Evolutionary conservation across 2,329 filamentous ascomycete genomes (phyloP), one percentile per base, ranked within the genome.

Genomic region (Cyphellophora europaea): DNA sequence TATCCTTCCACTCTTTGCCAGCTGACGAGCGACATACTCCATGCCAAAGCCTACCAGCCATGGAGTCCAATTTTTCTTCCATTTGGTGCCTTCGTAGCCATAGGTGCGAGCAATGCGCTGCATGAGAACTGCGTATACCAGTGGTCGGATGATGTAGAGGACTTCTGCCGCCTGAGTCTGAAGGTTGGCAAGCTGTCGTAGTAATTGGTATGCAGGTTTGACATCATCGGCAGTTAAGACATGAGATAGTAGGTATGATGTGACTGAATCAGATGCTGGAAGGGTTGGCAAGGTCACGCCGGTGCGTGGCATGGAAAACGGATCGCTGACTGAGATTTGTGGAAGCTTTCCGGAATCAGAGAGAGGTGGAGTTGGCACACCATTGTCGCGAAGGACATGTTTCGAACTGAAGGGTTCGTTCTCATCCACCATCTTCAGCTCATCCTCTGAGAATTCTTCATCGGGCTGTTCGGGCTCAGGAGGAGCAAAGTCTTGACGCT

Each of bases 141-240:
- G 73, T 0, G 91, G 91, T 12, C 89, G 77, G 2, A 96, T 61
- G 45, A 96, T 94, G 56, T 94, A 89, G 30, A 98, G 66, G n/a
- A 88, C 65, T 63, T 98, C 91, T 4, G 89, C 88, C 1, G 85
- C 64, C 48, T 88, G 85, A 1, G 87, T 87, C 42, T 82, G 79
- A 1, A 91, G 70, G 3, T 56, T 61, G 18, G 68, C 68, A 3
- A 71, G 72, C 21, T 77, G 77, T 54, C 93, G 88, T n/a, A 96
- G 69, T 5, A 98, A 72, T 35, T 82, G 79, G 21, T 82, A 80
- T 0, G 91, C 85, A 0, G 89, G 84, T 57, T 94, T 95, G 65
- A 98, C 91, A 55, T 96, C 91, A 61, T 98, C 91, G 6, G 91
- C 86, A 0, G 86, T 94, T 30, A 98, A 71, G 10, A 96, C 89